phyloP scores from a whole-genome alignment of 2,329 filamentous ascomycete species.

The Aurifilum marmelostoma region DNA sequence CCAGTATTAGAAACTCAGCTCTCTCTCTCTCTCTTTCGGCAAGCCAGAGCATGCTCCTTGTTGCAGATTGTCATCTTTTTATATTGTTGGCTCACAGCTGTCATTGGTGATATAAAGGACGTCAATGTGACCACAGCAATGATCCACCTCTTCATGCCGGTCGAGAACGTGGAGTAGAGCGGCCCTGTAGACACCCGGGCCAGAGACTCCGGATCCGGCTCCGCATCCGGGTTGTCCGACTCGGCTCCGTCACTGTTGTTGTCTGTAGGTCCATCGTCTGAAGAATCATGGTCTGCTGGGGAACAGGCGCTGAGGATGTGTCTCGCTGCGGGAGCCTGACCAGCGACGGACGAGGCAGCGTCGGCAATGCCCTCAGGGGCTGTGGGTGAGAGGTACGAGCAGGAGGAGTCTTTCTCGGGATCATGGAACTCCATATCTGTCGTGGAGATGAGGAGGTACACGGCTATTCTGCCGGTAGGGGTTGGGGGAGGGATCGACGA shows the following conservation, averaged over 20 bases:
- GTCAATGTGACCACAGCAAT: conserved; percentile 55
- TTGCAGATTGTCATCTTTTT: background rate
- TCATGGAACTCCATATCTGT: conserved; percentile 17
- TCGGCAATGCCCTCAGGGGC: conserved; percentile 14
- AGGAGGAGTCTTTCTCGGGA: conserved; percentile 9
- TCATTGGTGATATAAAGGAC: conserved; percentile 60
- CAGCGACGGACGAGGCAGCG: conserved; percentile 20
- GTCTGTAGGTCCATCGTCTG: conserved; percentile 23
- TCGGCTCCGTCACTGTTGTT: conserved; percentile 20
- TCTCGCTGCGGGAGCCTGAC: conserved; percentile 19
- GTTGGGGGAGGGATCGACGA: conserved; percentile 6
- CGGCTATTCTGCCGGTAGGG: conserved; percentile 10
- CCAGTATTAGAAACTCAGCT: conserved; percentile 2
- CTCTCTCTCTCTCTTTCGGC: no score
- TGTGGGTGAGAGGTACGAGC: conserved; percentile 10
- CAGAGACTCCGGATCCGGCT: conserved; percentile 36
- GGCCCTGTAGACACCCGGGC: conserved; percentile 44
- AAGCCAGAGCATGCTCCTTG: background rate
- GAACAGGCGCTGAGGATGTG: background rate
- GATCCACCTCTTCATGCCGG: conserved; percentile 53
- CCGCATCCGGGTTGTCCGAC: conserved; percentile 19
- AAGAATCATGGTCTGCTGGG: conserved; percentile 15
- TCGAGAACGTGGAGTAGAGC: conserved; percentile 46
- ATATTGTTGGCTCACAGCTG: conserved; percentile 41
- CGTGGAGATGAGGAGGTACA: conserved; percentile 2